Evolutionary conservation across 192 early-diverging fungal species (phyloP), one percentile per base, ranked within the genome.

Genomic region (Anaeromyces robustus): DNA sequence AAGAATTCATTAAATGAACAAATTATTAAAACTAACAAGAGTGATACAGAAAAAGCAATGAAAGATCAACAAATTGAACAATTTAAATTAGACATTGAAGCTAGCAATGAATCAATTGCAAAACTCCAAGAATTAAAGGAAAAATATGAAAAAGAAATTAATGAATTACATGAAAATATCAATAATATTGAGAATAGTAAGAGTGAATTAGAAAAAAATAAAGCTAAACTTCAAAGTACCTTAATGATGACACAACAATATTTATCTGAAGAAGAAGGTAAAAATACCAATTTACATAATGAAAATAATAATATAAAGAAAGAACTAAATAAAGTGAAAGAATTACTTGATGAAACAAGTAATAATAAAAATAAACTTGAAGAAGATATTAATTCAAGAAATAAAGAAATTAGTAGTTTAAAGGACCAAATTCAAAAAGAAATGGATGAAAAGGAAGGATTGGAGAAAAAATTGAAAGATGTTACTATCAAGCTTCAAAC

Each of bases 51-150:
- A 41, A 88, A 89, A 29, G 32, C 29, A 4, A 37, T 79, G 30
- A 88, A 86, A 34, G 90, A 91, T 19, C 82, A 86, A 32, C 85
- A 85, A 43, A 82, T 91, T 78, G 85, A 85, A 78, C 84, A 89
- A 32, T 82, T 89, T n/a, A 86, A 91, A 79, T 85, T 82, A 19
- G 87, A 91, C 59, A n/a, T 88, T 5, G 81, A 80, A 59, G 79
- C 77, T 28, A 88, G 87, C 77, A 26, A 59, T 12, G 87, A 85
- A 43, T 78, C 81, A 28, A 77, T 83, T 13, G 30, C 79, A 19
- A 84, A 87, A 39, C 78, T 90, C 12, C 87, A 89, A 77, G 80
- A 80, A 30, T 89, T 90, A 29, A 84, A 86, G 29, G 82, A 83
- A 29, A 77, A 82, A 16, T 30, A 90, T 52, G 89, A 89, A 80